Conservation (phyloP, 164 flowering plant genomes). For the Magnolia changhungtana region DNA sequence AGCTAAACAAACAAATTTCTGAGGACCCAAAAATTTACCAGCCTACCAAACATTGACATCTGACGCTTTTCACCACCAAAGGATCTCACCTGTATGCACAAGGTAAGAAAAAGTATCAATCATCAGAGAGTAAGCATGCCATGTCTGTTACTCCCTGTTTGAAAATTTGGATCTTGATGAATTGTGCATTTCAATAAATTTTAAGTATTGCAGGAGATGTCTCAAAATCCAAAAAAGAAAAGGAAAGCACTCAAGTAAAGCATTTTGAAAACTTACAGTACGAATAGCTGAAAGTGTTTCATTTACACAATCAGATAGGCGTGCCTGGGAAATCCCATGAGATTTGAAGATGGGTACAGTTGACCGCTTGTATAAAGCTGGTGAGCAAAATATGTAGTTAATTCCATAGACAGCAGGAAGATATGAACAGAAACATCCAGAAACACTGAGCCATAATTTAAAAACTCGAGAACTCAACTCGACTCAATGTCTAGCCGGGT, state of each 20-base stretch:
- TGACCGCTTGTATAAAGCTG: slow-evolving; percentile 90
- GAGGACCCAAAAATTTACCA: slow-evolving; percentile 39
- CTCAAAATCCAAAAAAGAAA: neutral
- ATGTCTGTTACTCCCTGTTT: neutral
- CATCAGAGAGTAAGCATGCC: neutral
- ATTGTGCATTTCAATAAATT: neutral
- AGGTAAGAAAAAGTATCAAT: slow-evolving; percentile 1
- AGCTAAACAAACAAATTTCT: neutral
- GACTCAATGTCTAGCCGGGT: too few species aligned
- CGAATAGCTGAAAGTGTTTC: slow-evolving; percentile 97
- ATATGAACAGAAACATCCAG: too few species aligned
- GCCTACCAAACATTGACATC: slow-evolving; percentile 75
- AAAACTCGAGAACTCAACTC: too few species aligned
- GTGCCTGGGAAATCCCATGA: slow-evolving; percentile 84
- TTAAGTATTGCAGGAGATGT: neutral
- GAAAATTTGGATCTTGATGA: neutral
- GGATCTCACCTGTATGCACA: slow-evolving; percentile 69
- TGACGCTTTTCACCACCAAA: slow-evolving; percentile 94
- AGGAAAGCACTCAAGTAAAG: slow-evolving; percentile 1
- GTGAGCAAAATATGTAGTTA: slow-evolving; percentile 7
- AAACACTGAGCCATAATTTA: too few species aligned
- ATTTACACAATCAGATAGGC: slow-evolving; percentile 79
- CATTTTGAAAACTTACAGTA: slow-evolving; percentile 56
- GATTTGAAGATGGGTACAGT: slow-evolving; percentile 88
- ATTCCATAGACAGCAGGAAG: slow-evolving; percentile 17